phyloP scores from a whole-genome alignment of 495 filamentous ascomycete genomes.

The Elaphomyces granulatus region DNA sequence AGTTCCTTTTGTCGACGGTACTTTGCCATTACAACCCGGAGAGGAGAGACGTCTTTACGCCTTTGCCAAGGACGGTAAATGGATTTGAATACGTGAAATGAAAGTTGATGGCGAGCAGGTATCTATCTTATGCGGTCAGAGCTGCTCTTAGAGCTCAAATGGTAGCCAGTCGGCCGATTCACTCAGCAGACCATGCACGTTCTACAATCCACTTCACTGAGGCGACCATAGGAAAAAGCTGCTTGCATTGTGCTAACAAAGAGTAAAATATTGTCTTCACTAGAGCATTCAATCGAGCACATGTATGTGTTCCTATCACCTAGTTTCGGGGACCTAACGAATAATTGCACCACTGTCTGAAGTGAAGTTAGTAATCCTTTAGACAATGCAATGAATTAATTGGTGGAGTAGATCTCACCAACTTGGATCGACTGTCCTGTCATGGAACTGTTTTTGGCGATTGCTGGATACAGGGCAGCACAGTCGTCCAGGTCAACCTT shows the following conservation, averaged over 20 bases:
- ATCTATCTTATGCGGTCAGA: conserved; percentile 22
- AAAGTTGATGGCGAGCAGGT: conserved; percentile 31
- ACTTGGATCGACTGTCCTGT: conserved; percentile 40
- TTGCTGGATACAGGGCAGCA: conserved; percentile 36
- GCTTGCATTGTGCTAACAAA: too few species aligned
- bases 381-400: too few species aligned
- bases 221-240: too few species aligned
- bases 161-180: conserved; percentile 22
- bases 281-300: too few species aligned
- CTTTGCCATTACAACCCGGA: conserved; percentile 7
- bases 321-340: too few species aligned
- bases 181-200: conserved; percentile 21
- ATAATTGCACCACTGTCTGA: too few species aligned
- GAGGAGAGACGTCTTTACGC: conserved; percentile 24
- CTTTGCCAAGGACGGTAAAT: conserved; percentile 24
- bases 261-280: too few species aligned
- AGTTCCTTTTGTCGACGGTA: conserved; percentile 23
- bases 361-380: too few species aligned
- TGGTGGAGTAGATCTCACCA: too few species aligned
- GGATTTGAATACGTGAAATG: conserved; percentile 25
- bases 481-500: conserved; percentile 42
- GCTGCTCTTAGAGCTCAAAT: conserved; percentile 32
- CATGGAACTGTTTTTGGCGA: conserved; percentile 43
- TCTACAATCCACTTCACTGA: conserved; percentile 26
- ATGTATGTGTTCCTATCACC: too few species aligned